These are phyloP conservation scores for Mortierella sp. DNA, from an alignment of 371 early-diverging fungal species.

Conservation along the genomic window DNA sequence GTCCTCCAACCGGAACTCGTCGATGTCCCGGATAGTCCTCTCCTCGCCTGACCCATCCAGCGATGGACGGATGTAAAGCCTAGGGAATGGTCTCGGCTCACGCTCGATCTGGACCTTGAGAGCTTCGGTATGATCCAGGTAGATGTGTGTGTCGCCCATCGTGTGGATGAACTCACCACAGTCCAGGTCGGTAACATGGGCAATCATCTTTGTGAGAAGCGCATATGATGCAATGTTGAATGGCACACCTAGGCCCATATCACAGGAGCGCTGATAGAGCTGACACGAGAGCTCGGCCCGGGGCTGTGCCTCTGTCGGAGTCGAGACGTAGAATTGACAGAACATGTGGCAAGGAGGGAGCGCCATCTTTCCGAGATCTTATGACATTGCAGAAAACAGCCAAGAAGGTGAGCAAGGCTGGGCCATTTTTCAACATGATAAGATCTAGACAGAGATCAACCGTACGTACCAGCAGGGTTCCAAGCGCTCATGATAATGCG, in stretches of 20 bases:
- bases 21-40: slow-evolving; percentile 76
- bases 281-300: slow-evolving; percentile 86
- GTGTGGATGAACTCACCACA: slow-evolving; percentile 96
- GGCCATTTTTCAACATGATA: not conserved
- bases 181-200: slow-evolving; percentile 88
- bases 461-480: slow-evolving; percentile 93
- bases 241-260: slow-evolving; percentile 99
- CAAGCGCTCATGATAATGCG: slow-evolving; percentile 98
- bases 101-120: slow-evolving; percentile 88
- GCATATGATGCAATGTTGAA: slow-evolving; percentile 99
- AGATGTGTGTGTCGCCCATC: slow-evolving; percentile 99
- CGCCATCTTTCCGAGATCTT: slow-evolving; percentile 87
- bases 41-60: slow-evolving; percentile 5
- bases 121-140: slow-evolving; percentile 93
- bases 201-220: slow-evolving; percentile 94
- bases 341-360: slow-evolving; percentile 97
- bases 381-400: not conserved
- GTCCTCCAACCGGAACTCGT: slow-evolving; percentile 89
- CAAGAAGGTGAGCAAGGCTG: too few relatives aligned
- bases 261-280: slow-evolving; percentile 98
- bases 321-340: slow-evolving; percentile 93
- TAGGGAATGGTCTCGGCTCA: slow-evolving; percentile 91
- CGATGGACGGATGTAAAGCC: slow-evolving; percentile 67
- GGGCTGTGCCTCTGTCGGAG: slow-evolving; percentile 60
- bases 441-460: not conserved